These are phyloP conservation scores for Boletus reticuloceps DNA, from an alignment of 768 basidiomycete species.

Conservation along the genomic window DNA sequence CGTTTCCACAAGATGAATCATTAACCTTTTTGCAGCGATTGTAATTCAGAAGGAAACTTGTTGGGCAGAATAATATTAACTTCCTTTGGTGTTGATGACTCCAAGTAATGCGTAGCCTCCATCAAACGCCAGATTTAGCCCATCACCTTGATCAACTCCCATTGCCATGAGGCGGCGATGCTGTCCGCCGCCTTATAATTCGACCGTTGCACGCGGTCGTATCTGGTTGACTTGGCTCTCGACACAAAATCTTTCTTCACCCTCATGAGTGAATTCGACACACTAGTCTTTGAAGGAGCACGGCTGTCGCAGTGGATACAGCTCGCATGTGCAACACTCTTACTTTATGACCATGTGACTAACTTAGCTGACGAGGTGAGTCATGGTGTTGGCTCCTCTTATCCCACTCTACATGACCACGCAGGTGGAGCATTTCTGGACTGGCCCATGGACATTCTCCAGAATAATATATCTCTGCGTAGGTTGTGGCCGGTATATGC, in stretches of 20 bases:
- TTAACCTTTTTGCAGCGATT: neutral
- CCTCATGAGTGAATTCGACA: neutral
- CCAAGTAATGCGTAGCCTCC: neutral
- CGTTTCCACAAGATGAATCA: neutral
- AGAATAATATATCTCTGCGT: slow-evolving; percentile 9
- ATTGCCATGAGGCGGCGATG: neutral
- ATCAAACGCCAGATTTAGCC: neutral
- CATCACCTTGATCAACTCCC: neutral
- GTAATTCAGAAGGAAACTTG: neutral
- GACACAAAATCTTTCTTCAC: neutral
- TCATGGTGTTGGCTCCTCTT: neutral
- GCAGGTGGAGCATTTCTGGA: slow-evolving; percentile 14
- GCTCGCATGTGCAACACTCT: slow-evolving; percentile 3
- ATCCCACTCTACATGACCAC: neutral
- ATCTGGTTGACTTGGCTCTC: neutral
- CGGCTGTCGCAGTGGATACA: neutral
- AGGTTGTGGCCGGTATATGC: neutral
- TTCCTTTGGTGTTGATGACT: neutral
- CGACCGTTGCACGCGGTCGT: neutral
- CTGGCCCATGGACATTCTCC: slow-evolving; percentile 9
- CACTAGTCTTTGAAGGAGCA: neutral
- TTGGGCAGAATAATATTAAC: neutral
- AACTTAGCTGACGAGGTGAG: slow-evolving; percentile 6
- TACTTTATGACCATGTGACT: slow-evolving; percentile 13
- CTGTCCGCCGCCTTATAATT: neutral